These are phyloP conservation scores for Citeromyces hawaiiensis DNA, from an alignment of 1,139 yeast genomes.

Conservation along the genomic window DNA sequence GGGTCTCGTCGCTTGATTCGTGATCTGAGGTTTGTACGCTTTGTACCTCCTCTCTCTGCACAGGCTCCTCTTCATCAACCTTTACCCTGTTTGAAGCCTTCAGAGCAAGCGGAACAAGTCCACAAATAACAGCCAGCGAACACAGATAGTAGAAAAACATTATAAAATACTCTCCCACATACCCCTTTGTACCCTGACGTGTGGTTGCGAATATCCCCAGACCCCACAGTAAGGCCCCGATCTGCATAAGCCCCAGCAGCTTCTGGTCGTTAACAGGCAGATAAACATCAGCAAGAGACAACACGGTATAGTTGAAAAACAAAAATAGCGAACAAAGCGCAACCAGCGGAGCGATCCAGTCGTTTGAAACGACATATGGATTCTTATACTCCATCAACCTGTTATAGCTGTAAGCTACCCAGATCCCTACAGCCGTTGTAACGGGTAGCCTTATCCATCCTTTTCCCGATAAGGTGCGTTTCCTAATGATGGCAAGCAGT, in stretches of 20 bases:
- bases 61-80: not conserved
- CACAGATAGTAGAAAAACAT: slow-evolving; percentile 37
- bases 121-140: slow-evolving; percentile 39
- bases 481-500: slow-evolving; percentile 29
- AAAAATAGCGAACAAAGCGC: slow-evolving; percentile 31
- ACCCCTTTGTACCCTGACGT: slow-evolving; percentile 29
- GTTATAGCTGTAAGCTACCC: slow-evolving; percentile 22
- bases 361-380: slow-evolving; percentile 47
- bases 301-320: slow-evolving; percentile 38
- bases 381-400: slow-evolving; percentile 26
- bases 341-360: slow-evolving; percentile 33
- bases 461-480: slow-evolving; percentile 23
- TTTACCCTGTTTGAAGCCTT: slow-evolving; percentile 8
- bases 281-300: slow-evolving; percentile 35
- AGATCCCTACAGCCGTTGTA: slow-evolving; percentile 30
- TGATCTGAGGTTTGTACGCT: not conserved
- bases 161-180: slow-evolving; percentile 48
- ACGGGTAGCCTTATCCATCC: slow-evolving; percentile 46
- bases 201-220: slow-evolving; percentile 35
- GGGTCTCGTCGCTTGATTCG: slow-evolving; percentile 4
- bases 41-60: not conserved
- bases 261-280: slow-evolving; percentile 65
- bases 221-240: slow-evolving; percentile 44
- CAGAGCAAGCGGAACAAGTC: slow-evolving; percentile 27
- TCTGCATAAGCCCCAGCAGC: slow-evolving; percentile 46